These are phyloP conservation scores for Citeromyces nyonsensis DNA, from an alignment of 805 yeast species.

Conservation along the genomic window DNA sequence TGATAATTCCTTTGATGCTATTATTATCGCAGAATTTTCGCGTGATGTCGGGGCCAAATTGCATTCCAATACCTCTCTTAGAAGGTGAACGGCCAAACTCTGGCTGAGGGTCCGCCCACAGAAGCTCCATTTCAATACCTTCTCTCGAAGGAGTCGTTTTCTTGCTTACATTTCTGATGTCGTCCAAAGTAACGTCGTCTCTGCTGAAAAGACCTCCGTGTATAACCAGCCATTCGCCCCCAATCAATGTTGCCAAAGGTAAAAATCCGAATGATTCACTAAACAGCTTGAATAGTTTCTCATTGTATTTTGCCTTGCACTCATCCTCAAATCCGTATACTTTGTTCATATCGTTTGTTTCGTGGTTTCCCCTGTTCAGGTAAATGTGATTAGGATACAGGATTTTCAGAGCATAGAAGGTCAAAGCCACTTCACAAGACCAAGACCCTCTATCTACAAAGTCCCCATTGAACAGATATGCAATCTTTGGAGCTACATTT, in stretches of 20 bases:
- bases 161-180: constrained; percentile 57
- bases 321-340: constrained; percentile 95
- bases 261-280: constrained; percentile 74
- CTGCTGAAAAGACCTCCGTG: constrained; percentile 92
- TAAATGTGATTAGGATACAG: constrained; percentile 55
- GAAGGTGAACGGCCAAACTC: constrained; percentile 70
- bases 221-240: constrained; percentile 69
- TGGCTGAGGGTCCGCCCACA: constrained; percentile 94
- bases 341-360: constrained; percentile 91
- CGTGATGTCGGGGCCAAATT: constrained; percentile 94
- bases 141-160: constrained; percentile 33
- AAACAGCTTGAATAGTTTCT: constrained; percentile 67
- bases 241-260: constrained; percentile 77
- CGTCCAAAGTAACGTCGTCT: constrained; percentile 55
- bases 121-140: constrained; percentile 88
- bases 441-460: constrained; percentile 97
- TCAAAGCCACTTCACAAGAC: constrained; percentile 91
- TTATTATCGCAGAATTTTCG: constrained; percentile 59
- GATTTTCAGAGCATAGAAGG: constrained; percentile 63
- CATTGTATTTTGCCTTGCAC: constrained; percentile 79
- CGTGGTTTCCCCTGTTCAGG: constrained; percentile 92
- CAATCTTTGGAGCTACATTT: constrained; percentile 45
- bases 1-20: constrained; percentile 59
- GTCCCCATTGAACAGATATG: constrained; percentile 88
- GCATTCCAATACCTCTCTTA: constrained; percentile 90